Evolutionary conservation across 2,329 filamentous ascomycete species (phyloP).

Genomic region (Zalaria sp.): DNA sequence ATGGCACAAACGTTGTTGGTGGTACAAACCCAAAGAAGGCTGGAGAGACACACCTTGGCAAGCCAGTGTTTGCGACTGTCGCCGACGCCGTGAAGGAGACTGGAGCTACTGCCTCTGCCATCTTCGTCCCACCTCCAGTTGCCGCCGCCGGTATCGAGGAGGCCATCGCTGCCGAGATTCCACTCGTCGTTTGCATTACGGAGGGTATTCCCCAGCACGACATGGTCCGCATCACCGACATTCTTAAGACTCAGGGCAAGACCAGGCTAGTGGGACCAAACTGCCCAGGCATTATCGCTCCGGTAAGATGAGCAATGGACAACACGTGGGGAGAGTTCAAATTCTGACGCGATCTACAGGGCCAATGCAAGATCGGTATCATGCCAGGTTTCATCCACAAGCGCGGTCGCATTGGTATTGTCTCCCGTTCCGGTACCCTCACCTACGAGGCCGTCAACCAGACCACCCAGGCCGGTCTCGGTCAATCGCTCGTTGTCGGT

Average conservation of each 20-base stretch:
- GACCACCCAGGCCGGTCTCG: constrained; percentile 90
- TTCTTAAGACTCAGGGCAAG: constrained; percentile 95
- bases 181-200: constrained; percentile 92
- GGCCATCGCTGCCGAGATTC: constrained; percentile 83
- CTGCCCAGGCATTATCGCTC: constrained; percentile 93
- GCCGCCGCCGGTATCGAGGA: constrained; percentile 95
- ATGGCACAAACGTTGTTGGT: constrained; percentile 95
- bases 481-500: constrained; percentile 94
- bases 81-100: constrained; percentile 79
- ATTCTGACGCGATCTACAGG: constrained; percentile 28
- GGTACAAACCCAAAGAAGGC: constrained; percentile 99
- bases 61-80: constrained; percentile 86
- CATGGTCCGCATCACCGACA: constrained; percentile 98
- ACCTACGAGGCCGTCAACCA: constrained; percentile 99
- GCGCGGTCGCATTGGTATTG: constrained; percentile 95
- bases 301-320: constrained; percentile 26
- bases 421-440: constrained; percentile 92
- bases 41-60: constrained; percentile 73
- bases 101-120: constrained; percentile 78
- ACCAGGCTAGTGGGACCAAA: constrained; percentile 94
- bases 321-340: neutral
- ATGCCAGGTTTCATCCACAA: constrained; percentile 99
- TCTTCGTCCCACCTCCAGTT: constrained; percentile 93
- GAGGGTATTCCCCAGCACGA: constrained; percentile 98
- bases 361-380: constrained; percentile 99